Percentiles rank a stretch among this genome's conserved stretches.
phyloP scores from a whole-genome alignment of 139 green algal genomes.

The Bryopsis sp. region DNA sequence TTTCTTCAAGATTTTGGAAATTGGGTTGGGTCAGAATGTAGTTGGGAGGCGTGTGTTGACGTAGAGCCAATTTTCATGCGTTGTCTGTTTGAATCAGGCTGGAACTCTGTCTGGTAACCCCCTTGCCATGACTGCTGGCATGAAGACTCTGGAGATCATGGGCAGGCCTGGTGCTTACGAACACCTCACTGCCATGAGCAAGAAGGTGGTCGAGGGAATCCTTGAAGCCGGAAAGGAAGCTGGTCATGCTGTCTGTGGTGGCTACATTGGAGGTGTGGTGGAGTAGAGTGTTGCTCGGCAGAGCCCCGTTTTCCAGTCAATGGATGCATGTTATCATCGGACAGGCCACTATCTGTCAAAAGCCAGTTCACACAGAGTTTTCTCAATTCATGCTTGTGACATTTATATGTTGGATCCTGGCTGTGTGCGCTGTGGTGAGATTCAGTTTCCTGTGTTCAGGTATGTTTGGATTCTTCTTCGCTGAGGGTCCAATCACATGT shows the following conservation, averaged over 20 bases:
- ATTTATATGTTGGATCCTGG: no score
- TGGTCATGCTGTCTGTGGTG: constrained; percentile 80
- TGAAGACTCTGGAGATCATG: constrained; percentile 98
- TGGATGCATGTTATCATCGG: not conserved
- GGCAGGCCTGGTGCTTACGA: constrained; percentile 83
- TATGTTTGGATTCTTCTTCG: constrained; percentile 99
- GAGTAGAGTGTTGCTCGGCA: not conserved
- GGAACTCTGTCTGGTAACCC: constrained; percentile 96
- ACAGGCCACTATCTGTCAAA: not conserved
- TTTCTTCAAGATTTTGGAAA: no score
- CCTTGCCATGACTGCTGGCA: constrained; percentile 94
- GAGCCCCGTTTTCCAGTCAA: not conserved
- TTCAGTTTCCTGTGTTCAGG: constrained; percentile 28
- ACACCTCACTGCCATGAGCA: constrained; percentile 80
- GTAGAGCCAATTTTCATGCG: not conserved
- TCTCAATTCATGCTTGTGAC: not conserved
- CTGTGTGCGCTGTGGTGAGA: not conserved
- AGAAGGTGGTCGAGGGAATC: constrained; percentile 85
- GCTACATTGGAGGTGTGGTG: constrained; percentile 72
- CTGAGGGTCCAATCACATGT: constrained; percentile 71
- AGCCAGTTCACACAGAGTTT: not conserved
- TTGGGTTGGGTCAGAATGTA: no score
- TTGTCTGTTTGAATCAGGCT: constrained; percentile 45
- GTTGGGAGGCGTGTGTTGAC: no score
- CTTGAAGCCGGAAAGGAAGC: constrained; percentile 69